These are phyloP conservation scores for Biancaea sappan DNA, from an alignment of 306 rosid species.

Conservation along the genomic window DNA sequence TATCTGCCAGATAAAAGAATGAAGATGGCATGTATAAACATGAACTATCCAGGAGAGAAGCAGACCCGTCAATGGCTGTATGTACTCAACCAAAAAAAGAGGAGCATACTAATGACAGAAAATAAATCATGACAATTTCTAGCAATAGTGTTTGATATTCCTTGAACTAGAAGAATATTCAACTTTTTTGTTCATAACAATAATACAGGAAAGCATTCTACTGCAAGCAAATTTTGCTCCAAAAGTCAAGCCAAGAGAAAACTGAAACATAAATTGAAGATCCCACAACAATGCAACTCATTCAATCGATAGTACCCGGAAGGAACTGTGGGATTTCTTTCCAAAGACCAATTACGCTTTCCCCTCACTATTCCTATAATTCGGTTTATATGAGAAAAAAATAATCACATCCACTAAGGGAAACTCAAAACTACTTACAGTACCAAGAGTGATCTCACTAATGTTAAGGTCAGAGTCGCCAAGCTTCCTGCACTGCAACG, in stretches of 20 bases:
- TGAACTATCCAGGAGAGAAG: background rate
- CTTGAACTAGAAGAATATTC: background rate
- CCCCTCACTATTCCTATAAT: background rate
- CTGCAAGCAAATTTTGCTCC: background rate
- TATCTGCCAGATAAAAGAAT: background rate
- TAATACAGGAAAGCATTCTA: background rate
- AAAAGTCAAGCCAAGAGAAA: background rate
- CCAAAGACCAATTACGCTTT: background rate
- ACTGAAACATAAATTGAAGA: background rate
- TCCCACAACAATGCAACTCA: background rate
- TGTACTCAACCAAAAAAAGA: background rate
- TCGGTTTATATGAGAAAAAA: background rate
- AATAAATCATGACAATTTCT: background rate
- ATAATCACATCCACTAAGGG: background rate
- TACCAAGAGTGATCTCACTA: constrained; percentile 84
- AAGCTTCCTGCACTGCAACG: constrained; percentile 64
- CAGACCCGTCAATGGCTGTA: background rate
- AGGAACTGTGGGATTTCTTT: background rate
- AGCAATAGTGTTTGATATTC: background rate
- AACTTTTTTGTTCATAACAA: background rate
- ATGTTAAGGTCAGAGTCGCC: constrained; percentile 87
- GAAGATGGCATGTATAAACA: background rate
- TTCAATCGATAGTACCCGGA: background rate
- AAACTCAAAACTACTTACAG: constrained; percentile 47
- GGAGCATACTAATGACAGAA: background rate